These are phyloP conservation scores for Achaetomium macrosporum DNA, from an alignment of 2,329 filamentous ascomycete species.

Conservation along the genomic window DNA sequence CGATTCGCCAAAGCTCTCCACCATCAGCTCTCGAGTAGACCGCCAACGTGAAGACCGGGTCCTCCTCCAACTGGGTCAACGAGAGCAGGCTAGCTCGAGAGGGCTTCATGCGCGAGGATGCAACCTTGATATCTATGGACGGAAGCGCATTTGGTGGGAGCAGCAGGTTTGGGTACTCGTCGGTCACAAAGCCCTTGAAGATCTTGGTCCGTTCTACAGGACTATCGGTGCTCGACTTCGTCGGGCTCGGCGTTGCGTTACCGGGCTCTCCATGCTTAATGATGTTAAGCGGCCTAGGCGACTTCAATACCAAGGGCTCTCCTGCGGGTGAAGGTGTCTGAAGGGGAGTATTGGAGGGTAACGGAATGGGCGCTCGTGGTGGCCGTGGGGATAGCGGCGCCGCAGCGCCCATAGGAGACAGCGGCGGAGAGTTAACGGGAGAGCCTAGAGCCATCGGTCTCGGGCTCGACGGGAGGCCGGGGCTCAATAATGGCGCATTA, in stretches of 20 bases:
- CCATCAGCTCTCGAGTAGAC: slow-evolving; percentile 71
- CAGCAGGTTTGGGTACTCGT: slow-evolving; percentile 80
- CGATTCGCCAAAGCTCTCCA: slow-evolving; percentile 84
- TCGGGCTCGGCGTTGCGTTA: slow-evolving; percentile 27
- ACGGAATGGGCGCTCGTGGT: slow-evolving; percentile 65
- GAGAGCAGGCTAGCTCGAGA: slow-evolving; percentile 80
- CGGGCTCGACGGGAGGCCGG: slow-evolving; percentile 55
- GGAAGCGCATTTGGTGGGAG: slow-evolving; percentile 84
- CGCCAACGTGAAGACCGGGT: slow-evolving; percentile 88
- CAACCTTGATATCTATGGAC: slow-evolving; percentile 78
- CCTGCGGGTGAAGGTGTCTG: slow-evolving; percentile 50
- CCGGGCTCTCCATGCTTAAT: slow-evolving; percentile 30
- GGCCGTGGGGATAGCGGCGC: slow-evolving; percentile 60
- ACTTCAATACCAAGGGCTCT: slow-evolving; percentile 33
- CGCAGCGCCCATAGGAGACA: slow-evolving; percentile 55
- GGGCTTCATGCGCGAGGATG: slow-evolving; percentile 90
- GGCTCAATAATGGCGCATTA: slow-evolving; percentile 47
- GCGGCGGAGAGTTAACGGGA: slow-evolving; percentile 56
- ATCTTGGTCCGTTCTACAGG: slow-evolving; percentile 48
- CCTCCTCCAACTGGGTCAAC: slow-evolving; percentile 75
- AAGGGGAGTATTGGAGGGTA: slow-evolving; percentile 64
- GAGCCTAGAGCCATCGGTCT: slow-evolving; percentile 50
- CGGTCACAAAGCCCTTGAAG: slow-evolving; percentile 72
- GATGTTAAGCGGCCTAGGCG: slow-evolving; percentile 38
- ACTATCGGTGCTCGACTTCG: slow-evolving; percentile 33